Evolutionary conservation across 768 basidiomycete species (phyloP), one percentile per base, ranked within the genome.

Genomic region (Auriculariales sp.): DNA sequence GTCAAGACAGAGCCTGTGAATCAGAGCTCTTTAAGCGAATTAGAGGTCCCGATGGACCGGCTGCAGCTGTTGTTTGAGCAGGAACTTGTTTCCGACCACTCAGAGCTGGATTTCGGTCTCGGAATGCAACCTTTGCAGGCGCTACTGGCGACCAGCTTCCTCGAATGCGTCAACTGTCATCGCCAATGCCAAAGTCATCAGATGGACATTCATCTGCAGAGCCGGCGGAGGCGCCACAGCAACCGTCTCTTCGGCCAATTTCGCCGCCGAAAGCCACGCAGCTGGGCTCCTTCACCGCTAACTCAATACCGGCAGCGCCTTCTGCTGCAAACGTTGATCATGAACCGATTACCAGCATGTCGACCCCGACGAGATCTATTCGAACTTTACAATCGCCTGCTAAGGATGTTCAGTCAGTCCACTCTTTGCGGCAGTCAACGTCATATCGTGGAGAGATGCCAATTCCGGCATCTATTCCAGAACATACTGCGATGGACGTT

Each of bases 61-160:
- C 66, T 91, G 1, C 66, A 75, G 12, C 68, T 81, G 27, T 73
- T 84, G 24, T 44, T 19, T 25, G 39, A 44, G 19, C 1, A 25
- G 19, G 19, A 44, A 22, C 19, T 44, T 19, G 59, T 71, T 11
- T 78, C 75, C 15, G 60, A 59, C n/a, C 71, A 77, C 25, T 58
- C 64, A 12, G 71, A 73, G 12, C 62, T 75, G 17, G 74, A 75
- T 46, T 63, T 84, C 53, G 58, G 79, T 33, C 63, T 88, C 4
- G 64, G 72, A 44, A 62, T 71, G 2, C 70, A 75, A 22, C 83
- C 86, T 0, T 62, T 93, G 24, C 65, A 70, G 0, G 79, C 83
- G 0, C 62, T 95, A 9, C 78, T 91, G 59, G 66, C 66, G 83
- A 85, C 52, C 60, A 88, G 14, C 78, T 75, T 2, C 70, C 68